phyloP scores from a whole-genome alignment of 305 asterid species.

The Fraxinus sp. region DNA sequence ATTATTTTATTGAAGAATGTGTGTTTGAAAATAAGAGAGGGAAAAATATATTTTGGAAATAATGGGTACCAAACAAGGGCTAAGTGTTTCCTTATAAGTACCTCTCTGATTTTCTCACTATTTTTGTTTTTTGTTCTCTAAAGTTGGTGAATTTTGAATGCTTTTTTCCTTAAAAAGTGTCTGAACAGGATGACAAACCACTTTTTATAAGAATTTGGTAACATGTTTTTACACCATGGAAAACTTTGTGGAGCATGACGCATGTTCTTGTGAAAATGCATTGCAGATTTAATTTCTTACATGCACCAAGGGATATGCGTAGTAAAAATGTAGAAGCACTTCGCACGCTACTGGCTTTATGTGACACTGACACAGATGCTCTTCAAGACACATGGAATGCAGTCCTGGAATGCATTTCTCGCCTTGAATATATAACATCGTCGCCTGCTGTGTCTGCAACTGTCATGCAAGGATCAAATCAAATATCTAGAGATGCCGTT shows the following conservation, averaged over 20 bases:
- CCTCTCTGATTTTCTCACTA: constrained; percentile 6
- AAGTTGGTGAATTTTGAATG: not conserved
- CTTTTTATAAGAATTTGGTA: constrained; percentile 8
- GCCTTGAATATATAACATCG: constrained; percentile 90
- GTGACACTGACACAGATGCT: constrained; percentile 88
- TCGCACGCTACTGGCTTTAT: constrained; percentile 76
- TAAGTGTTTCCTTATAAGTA: constrained; percentile 8
- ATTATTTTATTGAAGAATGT: not conserved
- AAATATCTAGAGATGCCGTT: constrained; percentile 87
- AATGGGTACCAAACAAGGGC: not conserved
- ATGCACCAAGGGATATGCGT: constrained; percentile 97
- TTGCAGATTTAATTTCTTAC: constrained; percentile 90
- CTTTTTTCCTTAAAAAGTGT: constrained; percentile 18
- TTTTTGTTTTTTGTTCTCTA: constrained; percentile 5
- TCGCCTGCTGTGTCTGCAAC: constrained; percentile 92
- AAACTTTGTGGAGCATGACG: constrained; percentile 23
- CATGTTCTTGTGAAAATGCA: constrained; percentile 29
- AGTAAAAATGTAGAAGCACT: constrained; percentile 97
- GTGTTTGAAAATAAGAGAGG: not conserved
- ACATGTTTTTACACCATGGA: not conserved
- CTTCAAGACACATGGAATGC: constrained; percentile 99
- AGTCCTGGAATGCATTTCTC: constrained; percentile 90
- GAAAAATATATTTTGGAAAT: not conserved
- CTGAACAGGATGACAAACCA: constrained; percentile 4
- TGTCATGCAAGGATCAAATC: constrained; percentile 98